phyloP scores from a whole-genome alignment of 176 grass and related monocot genomes.

The Hsuehochloa calcarea region DNA sequence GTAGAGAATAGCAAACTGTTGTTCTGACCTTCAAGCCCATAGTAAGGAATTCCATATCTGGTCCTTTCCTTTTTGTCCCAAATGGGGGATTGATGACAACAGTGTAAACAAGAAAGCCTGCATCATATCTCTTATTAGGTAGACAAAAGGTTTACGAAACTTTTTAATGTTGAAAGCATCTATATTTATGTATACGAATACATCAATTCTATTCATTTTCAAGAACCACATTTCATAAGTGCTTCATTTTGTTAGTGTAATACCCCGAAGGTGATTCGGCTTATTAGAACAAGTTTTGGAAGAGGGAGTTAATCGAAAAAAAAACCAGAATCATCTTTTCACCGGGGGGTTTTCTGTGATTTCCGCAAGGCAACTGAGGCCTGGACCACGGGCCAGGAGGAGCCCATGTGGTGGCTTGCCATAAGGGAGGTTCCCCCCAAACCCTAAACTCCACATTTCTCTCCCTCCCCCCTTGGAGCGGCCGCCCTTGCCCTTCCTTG shows the following conservation, averaged over 20 bases:
- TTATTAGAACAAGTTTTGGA: too few relatives aligned
- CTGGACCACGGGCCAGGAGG: too few relatives aligned
- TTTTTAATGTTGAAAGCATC: conserved; percentile 11
- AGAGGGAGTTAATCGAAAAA: too few relatives aligned
- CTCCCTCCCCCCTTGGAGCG: too few relatives aligned
- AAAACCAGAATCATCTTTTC: too few relatives aligned
- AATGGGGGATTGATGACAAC: conserved; percentile 98
- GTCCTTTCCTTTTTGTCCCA: conserved; percentile 75
- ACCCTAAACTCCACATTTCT: too few relatives aligned
- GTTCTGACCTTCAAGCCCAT: conserved; percentile 77
- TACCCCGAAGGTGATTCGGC: too few relatives aligned
- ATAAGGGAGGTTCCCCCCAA: too few relatives aligned
- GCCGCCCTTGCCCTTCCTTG: too few relatives aligned
- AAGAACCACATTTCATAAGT: background rate
- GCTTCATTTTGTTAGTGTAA: background rate
- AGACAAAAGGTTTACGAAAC: background rate
- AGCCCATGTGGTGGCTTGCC: too few relatives aligned
- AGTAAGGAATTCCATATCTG: conserved; percentile 84
- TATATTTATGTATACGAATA: background rate
- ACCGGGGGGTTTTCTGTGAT: too few relatives aligned
- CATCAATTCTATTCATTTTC: background rate
- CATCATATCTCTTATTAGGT: conserved; percentile 11
- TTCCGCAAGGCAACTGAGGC: too few relatives aligned
- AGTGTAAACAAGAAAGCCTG: conserved; percentile 67
- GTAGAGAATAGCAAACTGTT: background rate